Percentiles rank a stretch among this genome's conserved stretches.
These are phyloP conservation scores for Camellia granthamiana DNA, from an alignment of 148 eudicot species.

Conservation along the genomic window DNA sequence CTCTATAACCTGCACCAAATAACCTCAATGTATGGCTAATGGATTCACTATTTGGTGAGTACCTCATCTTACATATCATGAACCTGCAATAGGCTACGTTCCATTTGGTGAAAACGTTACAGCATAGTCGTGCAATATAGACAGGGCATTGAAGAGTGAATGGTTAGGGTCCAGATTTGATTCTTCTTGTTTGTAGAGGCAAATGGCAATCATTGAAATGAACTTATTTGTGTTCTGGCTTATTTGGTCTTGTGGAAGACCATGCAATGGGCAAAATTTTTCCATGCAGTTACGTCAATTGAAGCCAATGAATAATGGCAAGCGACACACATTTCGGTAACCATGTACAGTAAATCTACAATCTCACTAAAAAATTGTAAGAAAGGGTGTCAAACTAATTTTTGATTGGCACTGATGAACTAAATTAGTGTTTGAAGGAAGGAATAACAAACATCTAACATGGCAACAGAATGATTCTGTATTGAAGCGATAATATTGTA, in stretches of 20 bases:
- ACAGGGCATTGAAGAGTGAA: not conserved
- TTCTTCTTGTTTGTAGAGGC: not conserved
- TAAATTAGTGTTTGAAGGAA: not conserved
- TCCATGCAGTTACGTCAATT: not conserved
- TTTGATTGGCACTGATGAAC: not conserved
- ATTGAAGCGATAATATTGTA: too few species aligned
- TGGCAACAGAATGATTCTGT: too few species aligned
- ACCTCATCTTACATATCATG: not conserved
- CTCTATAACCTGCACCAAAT: too few species aligned
- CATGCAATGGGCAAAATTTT: not conserved
- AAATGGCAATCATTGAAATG: not conserved
- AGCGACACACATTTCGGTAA: too few species aligned
- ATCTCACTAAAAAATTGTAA: too few species aligned
- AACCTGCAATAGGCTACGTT: not conserved
- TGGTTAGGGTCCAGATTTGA: not conserved
- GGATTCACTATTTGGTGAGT: not conserved
- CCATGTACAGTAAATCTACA: too few species aligned
- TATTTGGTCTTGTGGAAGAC: not conserved
- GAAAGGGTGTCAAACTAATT: not conserved
- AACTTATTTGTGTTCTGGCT: not conserved
- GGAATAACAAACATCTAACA: too few species aligned
- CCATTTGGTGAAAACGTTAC: not conserved
- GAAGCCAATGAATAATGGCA: not conserved
- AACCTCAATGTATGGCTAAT: not conserved
- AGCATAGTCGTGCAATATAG: not conserved